Base-by-base conservation (phyloP, 768 basidiomycete genomes). In the Hygrophoropsis aurantiaca region DNA sequence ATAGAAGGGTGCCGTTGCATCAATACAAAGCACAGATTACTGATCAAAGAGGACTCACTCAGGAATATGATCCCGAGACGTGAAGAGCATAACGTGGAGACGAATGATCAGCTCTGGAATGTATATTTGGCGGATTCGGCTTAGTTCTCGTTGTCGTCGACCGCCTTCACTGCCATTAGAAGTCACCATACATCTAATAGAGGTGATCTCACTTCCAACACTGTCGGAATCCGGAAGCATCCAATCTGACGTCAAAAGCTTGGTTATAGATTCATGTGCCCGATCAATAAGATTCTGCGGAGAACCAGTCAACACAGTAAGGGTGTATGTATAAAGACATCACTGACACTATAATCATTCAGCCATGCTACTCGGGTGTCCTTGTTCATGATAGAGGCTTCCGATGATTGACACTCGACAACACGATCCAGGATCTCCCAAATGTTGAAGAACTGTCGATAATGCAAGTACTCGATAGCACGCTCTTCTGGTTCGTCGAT, bases 101-200 rank as follows among this genome's bases (percentile, higher is more conserved):
- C 91, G 82, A 53, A 97, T 75, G 55, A 97, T 81, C 18, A 97
- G 75, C 61, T 97, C 93, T 0, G 94, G 95, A 20, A 97, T 73
- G 65, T 87, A 94, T 24, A 94, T 82, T 57, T 93, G 85, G 34
- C 94, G 82, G 42, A 95, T 87, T n/a, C 87, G 81, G 11, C 79
- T 68, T 38, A 95, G 77, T 51, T 94, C 90, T 18, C 72, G 71
- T 19, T 72, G 73, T 21, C 87, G 75, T 6, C 75, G 76, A 39
- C 83, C 78, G 34, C 67, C 80, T 78, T 9, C 44, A 16, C 4
- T 23, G 40, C 37, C 20, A 40, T 56, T 20, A 46, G 27, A 38
- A 44, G 43, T 11, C 43, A 48, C 36, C 11, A n/a, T 38, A 16
- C 41, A 19, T 7, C 4, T 18, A 15, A 33, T 4, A 5, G 9